A percentile compares a stretch with the other conserved stretches of the same genome.
phyloP scores from a whole-genome alignment of 805 yeast species.

The Yueomyces sinensis region DNA sequence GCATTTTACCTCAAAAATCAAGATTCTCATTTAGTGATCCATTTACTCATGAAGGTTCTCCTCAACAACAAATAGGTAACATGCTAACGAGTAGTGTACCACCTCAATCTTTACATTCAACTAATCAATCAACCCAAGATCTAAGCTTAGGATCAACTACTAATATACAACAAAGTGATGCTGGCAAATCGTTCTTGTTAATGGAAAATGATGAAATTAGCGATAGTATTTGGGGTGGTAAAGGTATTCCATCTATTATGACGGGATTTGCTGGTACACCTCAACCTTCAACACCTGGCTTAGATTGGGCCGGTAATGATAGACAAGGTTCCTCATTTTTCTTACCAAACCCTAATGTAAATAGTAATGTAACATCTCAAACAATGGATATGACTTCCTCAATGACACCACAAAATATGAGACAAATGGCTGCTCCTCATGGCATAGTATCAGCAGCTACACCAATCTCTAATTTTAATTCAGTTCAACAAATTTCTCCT shows the following conservation, averaged over 20 bases:
- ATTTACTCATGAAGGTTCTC: conserved; percentile 23
- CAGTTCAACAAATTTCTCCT: background rate
- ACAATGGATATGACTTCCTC: background rate
- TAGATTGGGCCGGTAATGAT: conserved; percentile 17
- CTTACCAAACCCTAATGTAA: conserved; percentile 3
- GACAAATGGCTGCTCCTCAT: background rate
- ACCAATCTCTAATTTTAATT: background rate
- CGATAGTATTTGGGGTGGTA: conserved; percentile 25
- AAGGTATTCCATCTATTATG: conserved; percentile 19
- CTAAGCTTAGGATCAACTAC: background rate
- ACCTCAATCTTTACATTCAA: background rate
- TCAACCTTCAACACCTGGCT: conserved; percentile 20
- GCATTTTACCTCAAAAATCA: conserved; percentile 47
- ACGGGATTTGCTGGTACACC: conserved; percentile 16
- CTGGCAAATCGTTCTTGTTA: conserved; percentile 29
- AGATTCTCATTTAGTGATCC: conserved; percentile 62
- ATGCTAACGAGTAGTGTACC: conserved; percentile 1
- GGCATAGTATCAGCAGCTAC: background rate
- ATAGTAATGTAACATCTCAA: background rate
- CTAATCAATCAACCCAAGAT: background rate
- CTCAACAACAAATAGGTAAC: background rate
- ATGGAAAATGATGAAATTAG: conserved; percentile 28
- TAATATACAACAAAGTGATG: conserved; percentile 19
- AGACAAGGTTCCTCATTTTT: conserved; percentile 7
- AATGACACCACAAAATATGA: background rate